Evolutionary conservation across 768 basidiomycete species (phyloP).

Genomic region (Suillus fuscotomentosus): DNA sequence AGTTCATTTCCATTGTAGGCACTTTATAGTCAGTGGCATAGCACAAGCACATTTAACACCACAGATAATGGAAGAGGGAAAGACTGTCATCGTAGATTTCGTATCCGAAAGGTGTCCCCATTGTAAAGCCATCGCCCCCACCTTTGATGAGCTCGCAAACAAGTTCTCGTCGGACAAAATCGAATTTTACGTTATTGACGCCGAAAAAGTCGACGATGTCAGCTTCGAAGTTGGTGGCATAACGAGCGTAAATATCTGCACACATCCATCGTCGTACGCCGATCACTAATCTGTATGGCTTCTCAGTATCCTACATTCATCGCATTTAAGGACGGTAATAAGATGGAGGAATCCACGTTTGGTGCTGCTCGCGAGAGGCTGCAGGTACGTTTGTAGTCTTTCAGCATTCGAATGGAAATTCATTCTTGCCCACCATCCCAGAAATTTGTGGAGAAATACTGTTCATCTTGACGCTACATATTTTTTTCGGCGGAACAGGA

Average conservation of each 20-base stretch:
- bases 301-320: constrained; percentile 7
- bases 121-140: constrained; percentile 5
- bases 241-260: not conserved
- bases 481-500: too few relatives aligned
- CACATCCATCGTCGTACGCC: not conserved
- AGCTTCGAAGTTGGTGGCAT: constrained; percentile 45
- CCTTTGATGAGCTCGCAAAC: constrained; percentile 4
- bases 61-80: constrained; percentile 13
- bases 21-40: not conserved
- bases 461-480: not conserved
- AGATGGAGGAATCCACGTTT: not conserved
- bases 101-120: constrained; percentile 2
- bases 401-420: not conserved
- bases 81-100: constrained; percentile 19
- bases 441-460: constrained; percentile 2
- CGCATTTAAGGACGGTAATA: constrained; percentile 6
- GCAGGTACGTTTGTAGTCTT: not conserved
- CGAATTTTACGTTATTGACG: constrained; percentile 71
- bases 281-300: not conserved
- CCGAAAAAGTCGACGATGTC: constrained; percentile 52
- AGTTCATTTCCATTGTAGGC: constrained; percentile 4
- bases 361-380: not conserved
- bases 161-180: constrained; percentile 26
- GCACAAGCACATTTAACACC: not conserved
- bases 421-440: not conserved